phyloP scores from a whole-genome alignment of 768 basidiomycete genomes.

The Russula lepida region DNA sequence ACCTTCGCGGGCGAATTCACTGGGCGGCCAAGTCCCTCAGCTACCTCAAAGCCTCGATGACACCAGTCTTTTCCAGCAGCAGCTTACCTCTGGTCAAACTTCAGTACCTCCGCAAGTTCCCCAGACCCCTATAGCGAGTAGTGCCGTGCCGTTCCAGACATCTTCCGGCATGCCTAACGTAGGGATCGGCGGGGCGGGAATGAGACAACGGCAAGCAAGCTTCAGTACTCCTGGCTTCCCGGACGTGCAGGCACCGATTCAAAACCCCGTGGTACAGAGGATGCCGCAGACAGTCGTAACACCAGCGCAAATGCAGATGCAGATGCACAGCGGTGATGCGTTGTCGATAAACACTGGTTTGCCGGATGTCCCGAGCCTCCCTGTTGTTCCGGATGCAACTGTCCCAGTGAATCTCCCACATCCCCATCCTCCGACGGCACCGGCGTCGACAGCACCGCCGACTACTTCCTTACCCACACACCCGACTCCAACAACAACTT shows the following conservation, averaged over 20 bases:
- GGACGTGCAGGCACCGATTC: conserved; percentile 15
- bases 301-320: conserved; percentile 14
- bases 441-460: conserved; percentile 21
- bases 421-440: conserved; percentile 16
- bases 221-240: conserved; percentile 23
- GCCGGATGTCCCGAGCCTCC: conserved; percentile 13
- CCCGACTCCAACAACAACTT: conserved; percentile 35
- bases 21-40: conserved; percentile 6
- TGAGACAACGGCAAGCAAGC: conserved; percentile 20
- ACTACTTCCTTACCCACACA: conserved; percentile 28
- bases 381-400: conserved; percentile 12
- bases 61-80: conserved; percentile 14
- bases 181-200: conserved; percentile 19
- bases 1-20: conserved; percentile 25
- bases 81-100: background rate
- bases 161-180: conserved; percentile 13
- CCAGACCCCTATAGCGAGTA: conserved; percentile 14
- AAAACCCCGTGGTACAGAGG: conserved; percentile 13
- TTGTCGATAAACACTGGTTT: conserved; percentile 8
- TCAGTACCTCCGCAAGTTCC: conserved; percentile 20
- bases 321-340: conserved; percentile 11
- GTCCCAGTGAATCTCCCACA: conserved; percentile 20
- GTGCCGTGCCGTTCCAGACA: conserved; percentile 11
- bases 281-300: conserved; percentile 6
- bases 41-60: conserved; percentile 27